Conservation (phyloP, 805 yeast species). For the Lachancea sp. region DNA sequence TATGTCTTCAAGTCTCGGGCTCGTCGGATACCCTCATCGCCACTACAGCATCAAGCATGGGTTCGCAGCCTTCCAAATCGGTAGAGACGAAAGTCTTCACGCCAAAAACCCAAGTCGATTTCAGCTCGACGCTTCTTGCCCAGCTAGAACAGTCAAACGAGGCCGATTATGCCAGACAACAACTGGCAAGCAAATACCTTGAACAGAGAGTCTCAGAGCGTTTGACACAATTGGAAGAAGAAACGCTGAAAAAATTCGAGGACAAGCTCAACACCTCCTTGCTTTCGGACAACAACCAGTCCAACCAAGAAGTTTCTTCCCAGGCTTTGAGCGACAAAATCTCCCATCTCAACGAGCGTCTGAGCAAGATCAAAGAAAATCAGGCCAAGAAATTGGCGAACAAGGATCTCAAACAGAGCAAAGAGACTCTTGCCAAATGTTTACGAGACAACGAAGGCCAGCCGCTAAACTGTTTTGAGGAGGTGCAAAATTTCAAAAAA, state of each 20-base stretch:
- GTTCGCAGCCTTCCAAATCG: conserved; percentile 53
- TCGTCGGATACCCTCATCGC: too few relatives aligned
- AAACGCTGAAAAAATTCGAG: conserved; percentile 48
- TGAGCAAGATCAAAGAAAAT: conserved; percentile 34
- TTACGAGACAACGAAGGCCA: conserved; percentile 52
- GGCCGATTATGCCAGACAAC: conserved; percentile 66
- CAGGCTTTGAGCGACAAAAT: conserved; percentile 38
- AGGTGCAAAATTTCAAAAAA: conserved; percentile 61
- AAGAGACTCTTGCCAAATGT: conserved; percentile 48
- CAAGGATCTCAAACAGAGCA: conserved; percentile 35
- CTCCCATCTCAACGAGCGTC: conserved; percentile 31
- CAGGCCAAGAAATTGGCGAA: conserved; percentile 14
- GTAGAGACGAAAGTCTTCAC: conserved; percentile 57
- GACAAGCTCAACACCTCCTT: conserved; percentile 41
- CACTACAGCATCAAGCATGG: conserved; percentile 40
- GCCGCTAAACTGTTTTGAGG: conserved; percentile 77
- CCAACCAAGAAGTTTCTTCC: conserved; percentile 28
- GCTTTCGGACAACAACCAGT: conserved; percentile 23
- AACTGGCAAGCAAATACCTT: conserved; percentile 57
- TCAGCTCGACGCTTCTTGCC: conserved; percentile 55
- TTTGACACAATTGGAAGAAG: conserved; percentile 47
- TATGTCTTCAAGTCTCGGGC: not conserved
- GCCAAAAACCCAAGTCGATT: conserved; percentile 62
- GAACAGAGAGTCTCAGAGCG: conserved; percentile 59
- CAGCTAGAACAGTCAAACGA: conserved; percentile 58